Evolutionary conservation across 352 stramenopile genomes (phyloP), one percentile per base, ranked within the genome.

Genomic region (Aphanomyces euteiches): DNA sequence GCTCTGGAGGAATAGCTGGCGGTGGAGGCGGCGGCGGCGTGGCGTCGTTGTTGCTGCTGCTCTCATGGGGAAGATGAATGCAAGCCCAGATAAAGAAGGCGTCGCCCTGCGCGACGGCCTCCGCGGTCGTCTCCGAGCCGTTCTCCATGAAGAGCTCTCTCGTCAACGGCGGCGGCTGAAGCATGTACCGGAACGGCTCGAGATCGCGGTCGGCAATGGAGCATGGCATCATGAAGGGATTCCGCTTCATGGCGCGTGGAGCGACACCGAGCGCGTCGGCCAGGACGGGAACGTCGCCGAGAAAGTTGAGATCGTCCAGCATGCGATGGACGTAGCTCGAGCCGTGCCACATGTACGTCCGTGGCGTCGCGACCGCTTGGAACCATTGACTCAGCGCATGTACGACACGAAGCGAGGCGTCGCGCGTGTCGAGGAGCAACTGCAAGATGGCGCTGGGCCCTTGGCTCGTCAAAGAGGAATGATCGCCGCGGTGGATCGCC

Each of bases 171-270:
- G 3, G 84, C 79, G 56, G 86, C 73, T 1, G 72, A 71, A 13
- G 84, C 82, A 19, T 82, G 81, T 69, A 84, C 74, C n/a, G 47
- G 15, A 63, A 54, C 38, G 53, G n/a, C 38, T 66, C 41, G 34
- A 92, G 88, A 47, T 88, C 80, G 13, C 82, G 81, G 47, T 87
- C 79, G 5, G 80, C 64, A 67, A 89, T 88, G n/a, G 84, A 76
- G 21, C 76, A 66, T 21, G 87, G 84, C 79, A 90, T 89, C 85
- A 94, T 94, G 73, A 94, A 92, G 37, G 87, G 87, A 56, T 94
- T 94, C 50, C 90, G 82, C 60, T 80, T 80, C 83, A 94, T 88
- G 2, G 68, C 75, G 1, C 73, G 45, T 7, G 82, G 72, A 17
- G 85, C 79, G 21, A 94, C 77, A 17, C 83, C 83, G 4, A 94